Conservation (phyloP, 2,329 filamentous ascomycete genomes). For the Trichoderma hamatum region DNA sequence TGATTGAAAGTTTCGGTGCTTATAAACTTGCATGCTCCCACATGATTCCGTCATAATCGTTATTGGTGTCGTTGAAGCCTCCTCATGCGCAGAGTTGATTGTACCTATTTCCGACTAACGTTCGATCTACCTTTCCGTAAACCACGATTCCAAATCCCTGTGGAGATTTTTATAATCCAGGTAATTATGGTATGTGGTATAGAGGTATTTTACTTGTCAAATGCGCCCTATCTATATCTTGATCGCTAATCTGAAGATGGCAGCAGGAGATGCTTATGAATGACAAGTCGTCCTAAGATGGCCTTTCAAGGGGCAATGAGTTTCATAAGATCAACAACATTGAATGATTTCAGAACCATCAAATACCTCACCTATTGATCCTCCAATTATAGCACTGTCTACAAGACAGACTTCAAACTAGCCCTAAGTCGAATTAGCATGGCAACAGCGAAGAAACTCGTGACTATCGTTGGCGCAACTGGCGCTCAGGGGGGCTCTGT, state of each 20-base stretch:
- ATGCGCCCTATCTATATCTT: not conserved
- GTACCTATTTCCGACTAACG: not conserved
- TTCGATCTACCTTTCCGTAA: not conserved
- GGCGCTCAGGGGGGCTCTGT: constrained; percentile 40
- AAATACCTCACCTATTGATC: not conserved
- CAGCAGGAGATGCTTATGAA: not conserved
- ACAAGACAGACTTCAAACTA: not conserved
- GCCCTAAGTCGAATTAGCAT: constrained; percentile 25
- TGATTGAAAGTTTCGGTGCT: not conserved
- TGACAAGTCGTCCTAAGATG: not conserved
- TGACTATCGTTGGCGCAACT: constrained; percentile 41
- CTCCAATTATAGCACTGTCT: not conserved
- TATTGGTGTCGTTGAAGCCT: not conserved
- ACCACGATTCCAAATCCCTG: not conserved
- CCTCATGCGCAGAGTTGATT: not conserved
- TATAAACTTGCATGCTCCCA: not conserved
- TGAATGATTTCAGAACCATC: too few species aligned
- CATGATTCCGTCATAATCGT: not conserved
- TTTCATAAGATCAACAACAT: not conserved
- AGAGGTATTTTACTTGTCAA: too few species aligned
- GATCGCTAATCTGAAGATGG: not conserved
- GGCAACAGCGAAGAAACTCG: constrained; percentile 34
- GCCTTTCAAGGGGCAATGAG: not conserved
- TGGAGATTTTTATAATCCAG: not conserved
- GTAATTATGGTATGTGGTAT: not conserved